Conservation (phyloP, 495 filamentous ascomycete genomes). For the Annulohypoxylon maeteangense region DNA sequence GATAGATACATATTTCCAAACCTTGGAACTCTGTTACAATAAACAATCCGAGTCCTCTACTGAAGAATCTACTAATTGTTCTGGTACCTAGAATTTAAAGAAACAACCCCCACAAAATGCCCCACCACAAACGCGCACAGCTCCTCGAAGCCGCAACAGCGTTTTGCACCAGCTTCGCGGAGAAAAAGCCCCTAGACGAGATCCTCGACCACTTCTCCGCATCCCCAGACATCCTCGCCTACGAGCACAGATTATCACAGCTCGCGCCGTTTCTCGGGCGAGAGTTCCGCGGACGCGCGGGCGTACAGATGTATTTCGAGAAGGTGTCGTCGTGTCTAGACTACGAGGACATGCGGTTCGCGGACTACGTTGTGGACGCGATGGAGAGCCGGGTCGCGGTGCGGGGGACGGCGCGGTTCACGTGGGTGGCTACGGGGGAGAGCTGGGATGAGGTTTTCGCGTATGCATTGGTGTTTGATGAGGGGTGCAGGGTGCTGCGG, state of each 20-base stretch:
- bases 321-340: conserved; percentile 53
- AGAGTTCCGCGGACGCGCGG: conserved; percentile 60
- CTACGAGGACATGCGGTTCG: conserved; percentile 63
- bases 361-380: conserved; percentile 63
- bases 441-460: conserved; percentile 69
- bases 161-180: conserved; percentile 62
- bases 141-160: conserved; percentile 57
- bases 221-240: conserved; percentile 46
- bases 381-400: conserved; percentile 57
- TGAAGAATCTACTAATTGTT: no score
- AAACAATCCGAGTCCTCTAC: no score
- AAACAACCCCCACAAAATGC: conserved; percentile 23
- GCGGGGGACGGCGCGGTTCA: conserved; percentile 62
- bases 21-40: no score
- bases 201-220: conserved; percentile 65
- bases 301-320: conserved; percentile 61
- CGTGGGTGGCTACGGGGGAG: conserved; percentile 61
- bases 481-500: conserved; percentile 54
- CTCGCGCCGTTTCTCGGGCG: conserved; percentile 69
- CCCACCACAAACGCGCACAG: conserved; percentile 43
- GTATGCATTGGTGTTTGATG: conserved; percentile 64
- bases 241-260: conserved; percentile 66
- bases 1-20: no score
- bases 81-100: no score
- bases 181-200: conserved; percentile 42